Evolutionary conservation across 192 early-diverging fungal genomes (phyloP).

Genomic region (Coemansia sp.): DNA sequence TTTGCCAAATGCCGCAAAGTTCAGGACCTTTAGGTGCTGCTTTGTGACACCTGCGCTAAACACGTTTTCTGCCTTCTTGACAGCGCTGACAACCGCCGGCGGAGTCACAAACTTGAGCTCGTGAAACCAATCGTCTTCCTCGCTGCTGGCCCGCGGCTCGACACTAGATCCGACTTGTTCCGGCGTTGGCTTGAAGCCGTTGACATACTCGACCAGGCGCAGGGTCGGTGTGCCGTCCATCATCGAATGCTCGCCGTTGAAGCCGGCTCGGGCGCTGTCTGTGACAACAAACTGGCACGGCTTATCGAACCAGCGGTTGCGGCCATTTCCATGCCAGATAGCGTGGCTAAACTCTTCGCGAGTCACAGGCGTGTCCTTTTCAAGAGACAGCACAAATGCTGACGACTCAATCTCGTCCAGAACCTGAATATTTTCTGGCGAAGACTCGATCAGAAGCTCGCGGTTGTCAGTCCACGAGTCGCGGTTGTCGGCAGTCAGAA

Average conservation of each 20-base stretch:
- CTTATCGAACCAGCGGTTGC: conserved; percentile 98
- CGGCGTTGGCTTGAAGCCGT: conserved; percentile 47
- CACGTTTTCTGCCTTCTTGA: conserved; percentile 66
- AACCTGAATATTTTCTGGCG: conserved; percentile 65
- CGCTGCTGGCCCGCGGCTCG: neutral
- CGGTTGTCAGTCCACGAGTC: conserved; percentile 88
- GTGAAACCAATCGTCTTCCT: conserved; percentile 26
- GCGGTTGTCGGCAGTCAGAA: conserved; percentile 86
- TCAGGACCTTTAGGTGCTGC: conserved; percentile 82
- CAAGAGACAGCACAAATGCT: conserved; percentile 90
- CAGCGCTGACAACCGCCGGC: conserved; percentile 55
- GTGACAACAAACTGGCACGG: conserved; percentile 92
- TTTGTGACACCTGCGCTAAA: conserved; percentile 73
- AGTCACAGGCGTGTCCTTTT: conserved; percentile 82
- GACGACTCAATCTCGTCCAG: conserved; percentile 87
- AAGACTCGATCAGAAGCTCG: conserved; percentile 59
- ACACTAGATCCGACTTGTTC: conserved; percentile 25
- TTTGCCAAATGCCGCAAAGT: conserved; percentile 91
- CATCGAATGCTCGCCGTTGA: conserved; percentile 90
- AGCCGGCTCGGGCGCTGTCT: conserved; percentile 95
- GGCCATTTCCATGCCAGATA: conserved; percentile 93
- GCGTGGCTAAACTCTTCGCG: conserved; percentile 84
- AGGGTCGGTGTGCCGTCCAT: conserved; percentile 95
- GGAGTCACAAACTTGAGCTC: conserved; percentile 71
- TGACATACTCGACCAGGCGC: conserved; percentile 82